phyloP scores from a whole-genome alignment of 129 eudicot genomes.

The Saussurea involucrata region DNA sequence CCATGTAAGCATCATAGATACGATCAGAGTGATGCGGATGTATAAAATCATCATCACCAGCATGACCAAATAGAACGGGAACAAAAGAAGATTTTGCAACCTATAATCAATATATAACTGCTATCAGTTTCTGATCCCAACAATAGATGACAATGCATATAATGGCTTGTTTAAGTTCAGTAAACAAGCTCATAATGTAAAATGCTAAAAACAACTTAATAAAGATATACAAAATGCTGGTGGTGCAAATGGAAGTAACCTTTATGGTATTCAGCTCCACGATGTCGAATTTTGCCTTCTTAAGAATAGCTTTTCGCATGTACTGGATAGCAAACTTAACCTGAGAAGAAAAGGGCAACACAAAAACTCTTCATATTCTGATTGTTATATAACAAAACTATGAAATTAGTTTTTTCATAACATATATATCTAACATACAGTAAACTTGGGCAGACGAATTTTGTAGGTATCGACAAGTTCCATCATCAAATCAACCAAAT shows the following conservation, averaged over 20 bases:
- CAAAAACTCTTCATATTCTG: not conserved
- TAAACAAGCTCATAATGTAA: no score
- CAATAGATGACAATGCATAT: not conserved
- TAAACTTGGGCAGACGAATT: constrained; percentile 87
- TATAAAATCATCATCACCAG: constrained; percentile 83
- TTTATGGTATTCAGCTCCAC: constrained; percentile 77
- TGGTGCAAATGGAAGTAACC: constrained; percentile 27
- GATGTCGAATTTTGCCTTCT: constrained; percentile 94
- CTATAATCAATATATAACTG: constrained; percentile 30
- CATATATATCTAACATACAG: constrained; percentile 43
- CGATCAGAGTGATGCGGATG: constrained; percentile 95
- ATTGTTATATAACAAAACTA: not conserved
- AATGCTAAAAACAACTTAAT: not conserved
- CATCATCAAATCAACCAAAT: constrained; percentile 97
- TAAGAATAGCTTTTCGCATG: constrained; percentile 85
- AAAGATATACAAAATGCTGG: not conserved
- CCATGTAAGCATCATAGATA: constrained; percentile 88
- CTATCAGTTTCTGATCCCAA: constrained; percentile 3
- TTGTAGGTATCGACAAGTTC: constrained; percentile 95
- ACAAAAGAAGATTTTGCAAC: constrained; percentile 87
- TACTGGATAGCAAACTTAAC: constrained; percentile 93
- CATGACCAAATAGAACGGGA: constrained; percentile 90
- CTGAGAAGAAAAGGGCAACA: constrained; percentile 27
- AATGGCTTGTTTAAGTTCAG: not conserved
- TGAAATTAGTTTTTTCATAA: not conserved